A percentile compares a stretch with the other conserved stretches of the same genome.
Evolutionary conservation across 805 yeast genomes (phyloP).

Genomic region (Wickerhamomyces queroliae): DNA sequence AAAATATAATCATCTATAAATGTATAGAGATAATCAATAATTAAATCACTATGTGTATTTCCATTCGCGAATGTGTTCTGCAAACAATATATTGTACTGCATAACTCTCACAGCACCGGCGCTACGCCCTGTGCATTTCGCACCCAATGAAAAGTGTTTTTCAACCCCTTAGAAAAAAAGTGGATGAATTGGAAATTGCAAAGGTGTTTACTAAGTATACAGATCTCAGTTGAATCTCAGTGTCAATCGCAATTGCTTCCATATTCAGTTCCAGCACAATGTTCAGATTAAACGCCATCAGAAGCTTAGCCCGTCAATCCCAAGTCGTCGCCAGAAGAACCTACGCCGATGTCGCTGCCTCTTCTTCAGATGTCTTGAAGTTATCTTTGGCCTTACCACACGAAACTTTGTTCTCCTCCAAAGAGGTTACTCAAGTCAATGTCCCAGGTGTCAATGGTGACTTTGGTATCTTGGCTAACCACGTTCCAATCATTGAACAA

Average conservation of each 20-base stretch:
- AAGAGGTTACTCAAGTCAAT: constrained; percentile 67
- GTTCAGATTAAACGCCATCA: constrained; percentile 24
- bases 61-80: too few species aligned
- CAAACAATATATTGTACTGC: too few species aligned
- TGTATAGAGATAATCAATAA: too few species aligned
- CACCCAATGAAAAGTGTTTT: constrained; percentile 2
- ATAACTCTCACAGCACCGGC: neutral
- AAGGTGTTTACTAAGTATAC: too few species aligned
- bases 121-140: neutral
- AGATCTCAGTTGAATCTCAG: neutral
- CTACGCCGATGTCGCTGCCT: constrained; percentile 78
- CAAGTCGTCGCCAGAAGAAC: constrained; percentile 63
- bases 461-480: constrained; percentile 95
- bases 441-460: constrained; percentile 94
- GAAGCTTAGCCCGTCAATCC: constrained; percentile 29
- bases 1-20: too few species aligned
- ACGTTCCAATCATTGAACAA: constrained; percentile 96
- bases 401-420: constrained; percentile 53
- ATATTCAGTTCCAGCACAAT: constrained; percentile 6
- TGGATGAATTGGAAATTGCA: neutral
- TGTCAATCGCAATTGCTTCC: neutral
- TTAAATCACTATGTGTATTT: too few species aligned
- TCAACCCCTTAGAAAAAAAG: neutral
- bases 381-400: constrained; percentile 91
- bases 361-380: constrained; percentile 59